Base-by-base conservation (phyloP, 306 rosid genomes). In the Pyrus bretschneideri region DNA sequence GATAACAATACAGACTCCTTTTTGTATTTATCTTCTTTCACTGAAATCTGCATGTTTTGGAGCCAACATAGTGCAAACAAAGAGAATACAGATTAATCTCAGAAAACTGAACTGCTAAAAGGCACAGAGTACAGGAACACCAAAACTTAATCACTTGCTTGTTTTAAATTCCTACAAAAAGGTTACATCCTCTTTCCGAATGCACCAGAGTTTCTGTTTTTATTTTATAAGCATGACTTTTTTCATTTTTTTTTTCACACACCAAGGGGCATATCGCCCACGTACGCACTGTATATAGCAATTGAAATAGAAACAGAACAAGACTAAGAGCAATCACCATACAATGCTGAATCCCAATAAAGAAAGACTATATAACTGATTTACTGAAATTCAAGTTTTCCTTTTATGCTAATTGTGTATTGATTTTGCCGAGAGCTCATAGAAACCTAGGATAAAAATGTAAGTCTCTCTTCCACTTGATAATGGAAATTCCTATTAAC, bases 21-120 rank as follows among this genome's bases (percentile, higher is more conserved):
- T 82, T 95, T 92, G 67, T 90, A 80, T 72, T 95, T 95, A 68
- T 95, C 98, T 88, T 95, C 98, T 82, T 89, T 92, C 40, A 88
- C 92, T 11, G 89, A 80, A 46, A 95, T 88, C 98, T 94, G 89
- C 72, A 52, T 75, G 66, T 82, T 18, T 74, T 64, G 62, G 23
- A 61, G 79, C 55, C 76, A 62, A 69, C 30, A 57, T 67, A 71
- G 74, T 63, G 75, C 11, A n/a, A 73, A 29, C 44, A 60, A 61
- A 30, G 49, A 44, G 62, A 69, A 58, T 21, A 33, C 18, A 44
- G 57, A 59, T 14, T 11, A n/a, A 38, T 3, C 58, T 8, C 49
- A 71, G 27, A 23, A 77, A 40, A 6, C 15, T 61, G 9, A 23
- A 60, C 31, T 35, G 55, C n/a, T 25, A 38, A 57, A 75, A 61